Conservation (phyloP, 345 rosid species). For the Heritiera fomes region DNA sequence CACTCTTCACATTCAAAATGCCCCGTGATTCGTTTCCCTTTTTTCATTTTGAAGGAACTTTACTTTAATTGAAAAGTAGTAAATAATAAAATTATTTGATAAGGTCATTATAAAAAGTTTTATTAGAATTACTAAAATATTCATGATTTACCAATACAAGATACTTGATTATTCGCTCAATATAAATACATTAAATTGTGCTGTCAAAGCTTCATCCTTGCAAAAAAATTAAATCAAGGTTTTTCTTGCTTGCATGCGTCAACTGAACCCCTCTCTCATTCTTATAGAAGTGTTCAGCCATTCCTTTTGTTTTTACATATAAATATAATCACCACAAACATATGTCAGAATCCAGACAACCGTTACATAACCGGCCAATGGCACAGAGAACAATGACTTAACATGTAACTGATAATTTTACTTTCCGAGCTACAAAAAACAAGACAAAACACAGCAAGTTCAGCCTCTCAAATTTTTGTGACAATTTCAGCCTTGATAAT, state of each 20-base stretch:
- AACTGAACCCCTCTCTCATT: neutral
- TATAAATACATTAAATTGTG: too few relatives aligned
- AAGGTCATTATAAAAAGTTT: too few relatives aligned
- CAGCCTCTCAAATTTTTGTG: neutral
- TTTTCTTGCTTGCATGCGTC: neutral
- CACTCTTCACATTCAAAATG: too few relatives aligned
- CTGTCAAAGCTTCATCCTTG: too few relatives aligned
- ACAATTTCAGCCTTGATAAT: neutral
- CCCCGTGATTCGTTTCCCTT: neutral
- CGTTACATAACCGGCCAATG: slow-evolving; percentile 8
- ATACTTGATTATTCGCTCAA: too few relatives aligned
- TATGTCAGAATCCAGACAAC: slow-evolving; percentile 1
- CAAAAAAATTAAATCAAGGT: neutral
- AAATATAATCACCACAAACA: neutral
- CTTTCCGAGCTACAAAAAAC: neutral
- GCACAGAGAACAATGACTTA: slow-evolving; percentile 1
- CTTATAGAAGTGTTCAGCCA: neutral
- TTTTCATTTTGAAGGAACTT: neutral
- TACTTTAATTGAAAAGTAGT: neutral
- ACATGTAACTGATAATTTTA: neutral
- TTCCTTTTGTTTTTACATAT: neutral
- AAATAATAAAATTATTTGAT: neutral
- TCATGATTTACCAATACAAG: too few relatives aligned
- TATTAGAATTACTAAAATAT: too few relatives aligned
- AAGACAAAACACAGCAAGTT: neutral